A percentile compares a stretch with the other conserved stretches of the same genome.
These are phyloP conservation scores for Globisporangium cylindrosporum DNA, from an alignment of 352 stramenopile species.

Conservation along the genomic window DNA sequence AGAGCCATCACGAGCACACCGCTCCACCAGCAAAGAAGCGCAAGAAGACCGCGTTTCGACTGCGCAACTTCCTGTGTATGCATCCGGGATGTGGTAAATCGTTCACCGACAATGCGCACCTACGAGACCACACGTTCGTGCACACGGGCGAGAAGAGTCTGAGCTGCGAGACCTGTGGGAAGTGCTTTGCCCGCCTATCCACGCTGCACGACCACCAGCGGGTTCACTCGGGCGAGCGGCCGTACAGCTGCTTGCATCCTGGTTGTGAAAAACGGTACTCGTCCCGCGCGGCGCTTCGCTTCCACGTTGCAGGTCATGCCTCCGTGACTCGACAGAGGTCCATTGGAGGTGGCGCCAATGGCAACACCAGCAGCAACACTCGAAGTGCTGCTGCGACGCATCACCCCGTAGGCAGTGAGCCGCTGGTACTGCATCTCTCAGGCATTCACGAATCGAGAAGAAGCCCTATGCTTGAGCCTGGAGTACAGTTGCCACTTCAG, in stretches of 20 bases:
- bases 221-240: conserved; percentile 73
- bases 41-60: conserved; percentile 43
- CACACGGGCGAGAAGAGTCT: conserved; percentile 69
- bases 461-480: neutral
- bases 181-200: conserved; percentile 48
- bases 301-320: conserved; percentile 44
- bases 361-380: neutral
- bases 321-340: neutral
- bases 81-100: conserved; percentile 66
- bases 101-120: conserved; percentile 66
- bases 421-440: neutral
- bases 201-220: conserved; percentile 63
- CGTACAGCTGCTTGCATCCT: conserved; percentile 40
- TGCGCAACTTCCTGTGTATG: conserved; percentile 71
- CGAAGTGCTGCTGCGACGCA: neutral
- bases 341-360: neutral
- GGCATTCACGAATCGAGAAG: neutral
- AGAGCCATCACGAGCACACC: neutral
- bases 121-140: conserved; percentile 70
- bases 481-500: neutral
- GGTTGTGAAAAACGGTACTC: conserved; percentile 36
- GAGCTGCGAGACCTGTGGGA: conserved; percentile 42
- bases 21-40: conserved; percentile 27
- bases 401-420: neutral
- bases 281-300: conserved; percentile 58